Conservation (phyloP, 108 stramenopile species). For the Phaeodactylum tricornutum region DNA sequence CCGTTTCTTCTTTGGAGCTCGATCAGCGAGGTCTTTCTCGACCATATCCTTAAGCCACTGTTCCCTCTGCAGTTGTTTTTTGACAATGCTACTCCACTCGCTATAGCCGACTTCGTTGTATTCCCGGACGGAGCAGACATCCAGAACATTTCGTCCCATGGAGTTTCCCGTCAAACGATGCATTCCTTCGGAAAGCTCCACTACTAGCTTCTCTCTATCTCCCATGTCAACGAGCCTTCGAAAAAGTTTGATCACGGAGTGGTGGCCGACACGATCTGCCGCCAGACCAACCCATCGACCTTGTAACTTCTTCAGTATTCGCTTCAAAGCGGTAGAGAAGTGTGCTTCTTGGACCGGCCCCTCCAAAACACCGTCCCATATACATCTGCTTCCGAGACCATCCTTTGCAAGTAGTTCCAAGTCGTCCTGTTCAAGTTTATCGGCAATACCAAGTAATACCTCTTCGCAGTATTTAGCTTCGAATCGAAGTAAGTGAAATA, state of each 20-base stretch:
- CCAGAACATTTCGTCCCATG: slow-evolving; percentile 66
- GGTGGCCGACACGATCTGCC: slow-evolving; percentile 70
- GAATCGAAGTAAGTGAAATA: slow-evolving; percentile 73
- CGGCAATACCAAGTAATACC: slow-evolving; percentile 40
- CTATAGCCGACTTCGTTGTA: slow-evolving; percentile 44
- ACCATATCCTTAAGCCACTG: neutral
- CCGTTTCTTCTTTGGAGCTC: no score
- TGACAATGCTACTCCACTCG: slow-evolving; percentile 27
- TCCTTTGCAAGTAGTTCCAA: slow-evolving; percentile 55
- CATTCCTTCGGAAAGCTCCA: slow-evolving; percentile 50
- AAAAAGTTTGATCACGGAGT: slow-evolving; percentile 69
- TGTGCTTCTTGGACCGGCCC: slow-evolving; percentile 29
- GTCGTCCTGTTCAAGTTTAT: slow-evolving; percentile 28
- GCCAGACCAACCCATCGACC: slow-evolving; percentile 47
- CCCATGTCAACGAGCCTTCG: slow-evolving; percentile 40
- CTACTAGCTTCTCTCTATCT: slow-evolving; percentile 47
- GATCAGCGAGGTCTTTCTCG: no score
- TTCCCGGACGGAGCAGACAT: slow-evolving; percentile 44
- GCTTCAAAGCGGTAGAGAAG: slow-evolving; percentile 29
- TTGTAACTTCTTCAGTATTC: slow-evolving; percentile 30
- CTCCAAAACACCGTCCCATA: slow-evolving; percentile 72
- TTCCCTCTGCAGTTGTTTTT: slow-evolving; percentile 10
- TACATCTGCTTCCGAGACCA: slow-evolving; percentile 74
- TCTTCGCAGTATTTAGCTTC: slow-evolving; percentile 49
- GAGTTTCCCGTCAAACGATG: slow-evolving; percentile 57